Conservation (phyloP, 176 grass and related monocot genomes). For the Ananas comosus region DNA sequence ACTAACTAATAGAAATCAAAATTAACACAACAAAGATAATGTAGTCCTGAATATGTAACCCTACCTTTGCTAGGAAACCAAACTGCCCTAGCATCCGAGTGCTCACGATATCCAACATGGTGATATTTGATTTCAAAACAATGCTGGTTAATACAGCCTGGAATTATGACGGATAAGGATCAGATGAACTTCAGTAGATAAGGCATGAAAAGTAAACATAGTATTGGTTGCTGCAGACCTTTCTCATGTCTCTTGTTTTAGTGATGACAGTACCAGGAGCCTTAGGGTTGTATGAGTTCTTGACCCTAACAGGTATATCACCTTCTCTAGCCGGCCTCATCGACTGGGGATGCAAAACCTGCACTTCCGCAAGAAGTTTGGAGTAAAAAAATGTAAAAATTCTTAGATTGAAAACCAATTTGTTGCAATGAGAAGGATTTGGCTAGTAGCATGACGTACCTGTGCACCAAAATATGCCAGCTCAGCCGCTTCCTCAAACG, state of each 20-base stretch:
- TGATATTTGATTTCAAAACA: constrained; percentile 95
- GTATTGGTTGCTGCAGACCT: constrained; percentile 34
- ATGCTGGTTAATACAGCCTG: constrained; percentile 93
- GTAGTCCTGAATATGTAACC: not conserved
- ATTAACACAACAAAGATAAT: constrained; percentile 2
- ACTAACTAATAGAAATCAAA: not conserved
- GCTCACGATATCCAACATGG: constrained; percentile 95
- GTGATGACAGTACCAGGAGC: constrained; percentile 93
- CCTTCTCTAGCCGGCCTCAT: constrained; percentile 89
- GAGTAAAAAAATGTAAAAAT: not conserved
- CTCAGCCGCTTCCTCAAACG: constrained; percentile 93
- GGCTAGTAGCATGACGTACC: constrained; percentile 15
- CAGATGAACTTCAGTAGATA: constrained; percentile 4
- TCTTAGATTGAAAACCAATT: not conserved
- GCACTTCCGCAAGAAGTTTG: not conserved
- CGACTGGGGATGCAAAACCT: constrained; percentile 96
- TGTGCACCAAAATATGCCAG: constrained; percentile 98
- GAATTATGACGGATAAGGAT: constrained; percentile 13
- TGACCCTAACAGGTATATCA: constrained; percentile 88
- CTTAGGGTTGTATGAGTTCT: constrained; percentile 89
- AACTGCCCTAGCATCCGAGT: constrained; percentile 91
- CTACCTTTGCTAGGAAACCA: constrained; percentile 93
- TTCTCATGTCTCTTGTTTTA: constrained; percentile 85
- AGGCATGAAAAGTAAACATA: constrained; percentile 9
- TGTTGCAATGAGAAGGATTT: not conserved